Base-by-base conservation (phyloP, 495 filamentous ascomycete genomes). In the Pyrenula massariospora region DNA sequence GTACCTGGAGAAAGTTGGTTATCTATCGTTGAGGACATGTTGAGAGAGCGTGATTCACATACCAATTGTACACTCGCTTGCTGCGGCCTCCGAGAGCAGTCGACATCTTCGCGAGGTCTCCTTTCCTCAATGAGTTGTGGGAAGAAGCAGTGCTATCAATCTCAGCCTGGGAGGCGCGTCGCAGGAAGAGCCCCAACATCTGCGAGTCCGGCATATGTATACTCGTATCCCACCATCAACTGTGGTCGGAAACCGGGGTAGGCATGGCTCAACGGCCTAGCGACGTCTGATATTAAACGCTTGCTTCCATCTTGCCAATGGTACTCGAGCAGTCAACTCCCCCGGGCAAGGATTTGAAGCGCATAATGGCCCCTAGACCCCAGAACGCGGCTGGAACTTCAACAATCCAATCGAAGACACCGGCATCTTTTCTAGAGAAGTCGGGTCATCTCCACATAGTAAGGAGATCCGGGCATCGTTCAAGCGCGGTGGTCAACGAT, bases 1-100 rank as follows among this genome's bases (percentile, higher is more conserved):
- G 67, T 81, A 84, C 82, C 81, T 83, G 54, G 19, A 15, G 5
- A 20, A 15, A 56, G 49, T 2, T 23, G 24, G 53, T 3, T 51
- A 23, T 25, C 21, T 53, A 19, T n/a, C 22, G 48, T 25, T 12
- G 25, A 23, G 10, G 25, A 54, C 20, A 56, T 31, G 23, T 55
- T 42, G 31, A 42, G 5, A 15, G 15, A 42, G 31, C 8, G 5
- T 15, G 8, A 15, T 15, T 15, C 5, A 42, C 60, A 56, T 51
- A 70, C 68, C 68, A 71, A 57, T 71, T 70, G 50, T 71, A 71
- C 10, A 62, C 22, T 22, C 65, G 61, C 60, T 67, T 71, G 21
- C 48, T 53, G 22, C 24, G 23, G 2, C 48, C 36, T 2, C 21
- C 3, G 25, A 12, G 22, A 23, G 12, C 12, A 23, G 51, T 23